Percentiles rank a stretch among this genome's conserved stretches.
Conservation (phyloP, 495 filamentous ascomycete genomes). For the Glarea lozoyensis region DNA sequence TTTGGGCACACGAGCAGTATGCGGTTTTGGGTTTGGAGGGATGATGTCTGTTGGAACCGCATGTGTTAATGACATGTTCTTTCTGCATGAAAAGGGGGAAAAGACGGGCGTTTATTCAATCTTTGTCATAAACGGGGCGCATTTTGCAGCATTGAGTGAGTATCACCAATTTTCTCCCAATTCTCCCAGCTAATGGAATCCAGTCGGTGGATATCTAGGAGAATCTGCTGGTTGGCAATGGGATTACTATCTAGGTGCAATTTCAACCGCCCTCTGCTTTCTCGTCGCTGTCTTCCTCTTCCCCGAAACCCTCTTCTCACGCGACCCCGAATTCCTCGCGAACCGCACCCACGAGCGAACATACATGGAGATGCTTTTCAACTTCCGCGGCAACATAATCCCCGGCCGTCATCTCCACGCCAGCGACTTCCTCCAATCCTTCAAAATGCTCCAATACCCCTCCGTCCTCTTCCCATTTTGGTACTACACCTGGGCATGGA, state of each 20-base stretch:
- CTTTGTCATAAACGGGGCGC: conserved; percentile 23
- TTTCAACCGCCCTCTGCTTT: conserved; percentile 14
- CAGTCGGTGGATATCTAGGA: conserved; percentile 20
- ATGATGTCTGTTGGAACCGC: conserved; percentile 23
- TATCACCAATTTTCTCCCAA: conserved; percentile 5
- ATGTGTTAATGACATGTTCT: conserved; percentile 23
- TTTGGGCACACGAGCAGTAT: conserved; percentile 16
- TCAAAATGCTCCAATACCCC: conserved; percentile 23
- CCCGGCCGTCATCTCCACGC: conserved; percentile 12
- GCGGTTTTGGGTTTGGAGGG: conserved; percentile 21
- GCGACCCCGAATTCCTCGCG: conserved; percentile 15
- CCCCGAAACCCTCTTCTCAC: conserved; percentile 25
- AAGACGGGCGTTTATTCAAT: conserved; percentile 23
- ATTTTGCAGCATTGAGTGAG: conserved; percentile 19
- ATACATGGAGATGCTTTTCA: conserved; percentile 18
- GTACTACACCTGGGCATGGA: conserved; percentile 23
- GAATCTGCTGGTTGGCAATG: conserved; percentile 20
- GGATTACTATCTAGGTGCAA: conserved; percentile 22
- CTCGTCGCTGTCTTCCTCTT: conserved; percentile 20
- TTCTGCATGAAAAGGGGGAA: conserved; percentile 21
- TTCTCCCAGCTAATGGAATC: background rate
- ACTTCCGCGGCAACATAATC: conserved; percentile 21
- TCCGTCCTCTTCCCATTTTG: conserved; percentile 20
- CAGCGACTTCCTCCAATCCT: conserved; percentile 20
- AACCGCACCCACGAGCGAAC: conserved; percentile 16